Conservation (phyloP, 257 asterid genomes). For the Buddleja alternifolia region DNA sequence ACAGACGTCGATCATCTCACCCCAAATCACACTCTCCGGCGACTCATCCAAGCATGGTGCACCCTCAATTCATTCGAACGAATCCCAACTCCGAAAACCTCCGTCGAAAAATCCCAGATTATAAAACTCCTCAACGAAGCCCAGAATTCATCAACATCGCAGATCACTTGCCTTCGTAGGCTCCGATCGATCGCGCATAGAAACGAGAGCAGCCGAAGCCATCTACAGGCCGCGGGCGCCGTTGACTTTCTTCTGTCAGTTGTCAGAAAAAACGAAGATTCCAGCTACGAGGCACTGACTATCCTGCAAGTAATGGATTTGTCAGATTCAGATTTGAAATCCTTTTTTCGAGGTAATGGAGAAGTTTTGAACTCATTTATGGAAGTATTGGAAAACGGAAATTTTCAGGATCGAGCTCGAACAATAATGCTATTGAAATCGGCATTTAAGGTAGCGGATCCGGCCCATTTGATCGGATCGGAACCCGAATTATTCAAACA, state of each 20-base stretch:
- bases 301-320: slow-evolving; percentile 21
- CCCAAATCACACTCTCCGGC: slow-evolving; percentile 26
- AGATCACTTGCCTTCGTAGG: neutral
- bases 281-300: slow-evolving; percentile 12
- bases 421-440: slow-evolving; percentile 15
- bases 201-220: neutral
- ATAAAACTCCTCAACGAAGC: slow-evolving; percentile 1
- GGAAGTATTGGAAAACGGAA: slow-evolving; percentile 16
- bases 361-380: slow-evolving; percentile 10
- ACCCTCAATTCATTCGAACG: neutral
- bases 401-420: slow-evolving; percentile 11
- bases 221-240: slow-evolving; percentile 6
- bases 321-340: slow-evolving; percentile 22
- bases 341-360: neutral
- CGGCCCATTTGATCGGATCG: slow-evolving; percentile 18
- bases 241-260: neutral
- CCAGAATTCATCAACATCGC: neutral
- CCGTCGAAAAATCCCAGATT: neutral
- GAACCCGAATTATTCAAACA: slow-evolving; percentile 12
- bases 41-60: slow-evolving; percentile 20
- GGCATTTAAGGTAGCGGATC: slow-evolving; percentile 21
- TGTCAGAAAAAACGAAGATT: neutral
- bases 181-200: slow-evolving; percentile 3
- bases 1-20: slow-evolving; percentile 26
- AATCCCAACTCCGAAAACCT: slow-evolving; percentile 13